Percentiles rank a stretch among this genome's conserved stretches.
Evolutionary conservation across 805 yeast genomes (phyloP).

Genomic region (Kodamaea nitidulidarum): DNA sequence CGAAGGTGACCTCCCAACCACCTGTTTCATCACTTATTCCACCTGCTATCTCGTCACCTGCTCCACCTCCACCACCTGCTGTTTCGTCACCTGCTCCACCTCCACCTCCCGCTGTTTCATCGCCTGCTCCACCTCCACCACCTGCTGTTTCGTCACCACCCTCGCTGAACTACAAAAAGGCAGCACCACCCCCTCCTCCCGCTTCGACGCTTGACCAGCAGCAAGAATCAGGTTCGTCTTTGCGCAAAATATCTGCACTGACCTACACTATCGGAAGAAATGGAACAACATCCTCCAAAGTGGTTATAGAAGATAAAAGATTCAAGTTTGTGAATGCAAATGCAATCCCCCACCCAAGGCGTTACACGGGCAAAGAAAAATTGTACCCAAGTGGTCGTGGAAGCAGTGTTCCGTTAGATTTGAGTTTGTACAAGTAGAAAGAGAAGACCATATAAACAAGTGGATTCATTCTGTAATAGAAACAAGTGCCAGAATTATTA

Average conservation of each 20-base stretch:
- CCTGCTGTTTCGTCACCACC: constrained; percentile 12
- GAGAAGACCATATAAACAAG: too few relatives aligned
- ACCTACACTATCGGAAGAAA: constrained; percentile 54
- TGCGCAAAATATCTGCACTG: constrained; percentile 61
- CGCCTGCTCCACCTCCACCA: constrained; percentile 3
- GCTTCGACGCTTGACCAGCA: constrained; percentile 35
- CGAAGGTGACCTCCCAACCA: too few relatives aligned
- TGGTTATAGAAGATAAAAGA: constrained; percentile 63
- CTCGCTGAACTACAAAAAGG: constrained; percentile 18
- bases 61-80: constrained; percentile 14
- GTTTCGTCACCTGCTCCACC: constrained; percentile 18
- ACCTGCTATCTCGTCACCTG: constrained; percentile 15
- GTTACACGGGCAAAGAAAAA: constrained; percentile 55
- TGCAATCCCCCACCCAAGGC: constrained; percentile 85
- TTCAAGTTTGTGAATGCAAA: constrained; percentile 63
- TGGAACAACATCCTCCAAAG: constrained; percentile 17
- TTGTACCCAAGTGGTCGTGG: constrained; percentile 96
- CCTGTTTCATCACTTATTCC: constrained; percentile 4
- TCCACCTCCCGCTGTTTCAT: constrained; percentile 15
- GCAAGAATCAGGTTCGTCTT: constrained; percentile 45
- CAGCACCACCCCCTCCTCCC: constrained; percentile 34
- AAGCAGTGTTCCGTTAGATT: constrained; percentile 78
- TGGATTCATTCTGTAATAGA: too few relatives aligned
- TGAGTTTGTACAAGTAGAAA: constrained; percentile 26
- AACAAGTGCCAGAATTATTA: too few relatives aligned